phyloP scores from a whole-genome alignment of 73 alveolate genomes.

The Paramecium tetraurelia region DNA sequence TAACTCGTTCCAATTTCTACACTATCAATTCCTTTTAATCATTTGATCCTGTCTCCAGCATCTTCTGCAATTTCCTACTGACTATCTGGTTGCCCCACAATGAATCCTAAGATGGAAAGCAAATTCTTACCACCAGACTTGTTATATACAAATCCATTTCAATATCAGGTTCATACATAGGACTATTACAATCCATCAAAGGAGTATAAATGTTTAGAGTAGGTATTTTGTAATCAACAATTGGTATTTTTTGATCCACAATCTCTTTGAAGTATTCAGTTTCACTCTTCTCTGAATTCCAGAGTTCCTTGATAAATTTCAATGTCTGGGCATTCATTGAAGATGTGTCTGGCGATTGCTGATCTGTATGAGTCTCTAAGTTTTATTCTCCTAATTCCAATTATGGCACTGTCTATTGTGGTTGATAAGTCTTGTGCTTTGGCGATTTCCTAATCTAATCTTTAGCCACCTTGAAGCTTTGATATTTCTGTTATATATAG shows the following conservation, averaged over 20 bases:
- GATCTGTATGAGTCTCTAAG: background rate
- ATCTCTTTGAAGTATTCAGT: background rate
- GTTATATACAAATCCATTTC: conserved; percentile 19
- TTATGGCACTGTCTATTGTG: background rate
- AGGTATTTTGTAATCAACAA: background rate
- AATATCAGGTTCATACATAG: background rate
- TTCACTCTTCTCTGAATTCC: background rate
- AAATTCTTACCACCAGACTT: background rate
- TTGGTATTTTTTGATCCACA: background rate
- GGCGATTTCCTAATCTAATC: background rate
- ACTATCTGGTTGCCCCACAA: background rate
- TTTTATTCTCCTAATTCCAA: background rate
- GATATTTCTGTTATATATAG: background rate
- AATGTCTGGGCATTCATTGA: background rate
- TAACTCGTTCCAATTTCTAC: background rate
- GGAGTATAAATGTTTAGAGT: background rate
- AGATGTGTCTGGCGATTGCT: background rate
- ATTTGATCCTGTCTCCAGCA: background rate
- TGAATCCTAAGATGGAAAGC: background rate
- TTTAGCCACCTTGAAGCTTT: background rate
- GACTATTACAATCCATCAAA: background rate
- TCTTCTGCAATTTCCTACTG: background rate
- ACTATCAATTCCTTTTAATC: background rate
- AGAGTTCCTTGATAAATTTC: background rate
- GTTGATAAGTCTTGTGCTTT: background rate